These are phyloP conservation scores for Podospora conica DNA, from an alignment of 495 filamentous ascomycete species.

Conservation along the genomic window DNA sequence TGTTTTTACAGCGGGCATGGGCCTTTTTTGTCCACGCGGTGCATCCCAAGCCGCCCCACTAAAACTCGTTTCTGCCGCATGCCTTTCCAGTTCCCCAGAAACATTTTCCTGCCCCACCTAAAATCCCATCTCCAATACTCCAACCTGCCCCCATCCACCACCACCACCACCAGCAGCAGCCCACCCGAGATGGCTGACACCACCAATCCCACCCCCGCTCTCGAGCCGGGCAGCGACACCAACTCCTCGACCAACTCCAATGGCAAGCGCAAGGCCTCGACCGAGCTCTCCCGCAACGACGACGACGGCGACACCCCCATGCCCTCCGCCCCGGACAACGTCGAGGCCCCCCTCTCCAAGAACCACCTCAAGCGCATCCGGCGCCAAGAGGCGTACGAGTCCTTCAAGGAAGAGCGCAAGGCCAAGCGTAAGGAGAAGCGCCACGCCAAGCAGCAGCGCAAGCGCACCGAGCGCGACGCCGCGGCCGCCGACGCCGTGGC, in stretches of 20 bases:
- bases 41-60: background rate
- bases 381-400: slow-evolving; percentile 61
- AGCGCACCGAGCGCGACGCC: slow-evolving; percentile 34
- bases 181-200: background rate
- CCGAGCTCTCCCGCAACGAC: slow-evolving; percentile 17
- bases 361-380: slow-evolving; percentile 70
- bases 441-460: slow-evolving; percentile 56
- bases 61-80: background rate
- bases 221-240: background rate
- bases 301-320: background rate
- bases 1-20: background rate
- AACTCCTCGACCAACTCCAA: slow-evolving; percentile 8
- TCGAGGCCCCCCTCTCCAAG: slow-evolving; percentile 55
- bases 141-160: background rate
- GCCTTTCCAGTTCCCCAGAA: background rate
- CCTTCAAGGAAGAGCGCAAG: slow-evolving; percentile 61
- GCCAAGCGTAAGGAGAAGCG: slow-evolving; percentile 65
- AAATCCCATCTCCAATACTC: background rate
- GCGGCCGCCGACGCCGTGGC: slow-evolving; percentile 39
- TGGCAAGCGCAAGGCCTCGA: slow-evolving; percentile 27
- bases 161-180: background rate
- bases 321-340: background rate
- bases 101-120: slow-evolving; percentile 5
- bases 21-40: background rate
- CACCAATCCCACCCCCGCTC: background rate